Base-by-base conservation (phyloP, 192 early-diverging fungal species). In the Umbelopsis vinacea region DNA sequence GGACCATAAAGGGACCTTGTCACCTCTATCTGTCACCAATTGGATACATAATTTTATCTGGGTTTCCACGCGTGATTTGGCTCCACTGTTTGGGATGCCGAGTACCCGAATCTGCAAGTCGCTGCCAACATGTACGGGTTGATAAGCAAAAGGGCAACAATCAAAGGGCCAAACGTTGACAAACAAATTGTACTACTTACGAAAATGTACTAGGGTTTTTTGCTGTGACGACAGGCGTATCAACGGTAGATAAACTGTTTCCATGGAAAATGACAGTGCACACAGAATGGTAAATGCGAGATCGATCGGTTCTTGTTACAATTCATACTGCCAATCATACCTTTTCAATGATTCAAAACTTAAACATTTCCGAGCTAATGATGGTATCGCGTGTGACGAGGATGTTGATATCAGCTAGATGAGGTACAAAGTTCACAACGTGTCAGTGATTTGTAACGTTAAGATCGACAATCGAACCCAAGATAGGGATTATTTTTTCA, bases 11-110 rank as follows among this genome's bases (percentile, higher is more conserved):
- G 78, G 76, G 17, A 90, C 89, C 45, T 90, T 91, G 69, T 90
- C 90, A 71, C 91, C 92, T 66, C 83, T 71, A 50, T 82, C 77
- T 15, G 87, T 91, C 1, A 91, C 85, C 29, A 98, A 84, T 72
- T 95, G 93, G 74, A 98, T 77, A 37, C 92, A 94, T 26, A 97
- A 83, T 70, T 95, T 96, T 75, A 96, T 95, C 81, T 96, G 96
- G 22, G 96, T 98, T 82, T 98, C 95, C 46, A 97, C 96, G 7
- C 96, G 83, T 12, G 94, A 96, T 77, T 95, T 94, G 35, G 92
- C 92, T 50, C 88, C 88, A 46, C 76, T 80, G 37, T 69, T 71
- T 19, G 86, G 83, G 26, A 89, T 75, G 23, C 88, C 88, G 22
- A 67, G 72, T 21, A 78, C 67, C 26, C 66, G 52, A 77, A 74